These are phyloP conservation scores for Naganishia onofrii DNA, from an alignment of 768 basidiomycete genomes.

Conservation along the genomic window DNA sequence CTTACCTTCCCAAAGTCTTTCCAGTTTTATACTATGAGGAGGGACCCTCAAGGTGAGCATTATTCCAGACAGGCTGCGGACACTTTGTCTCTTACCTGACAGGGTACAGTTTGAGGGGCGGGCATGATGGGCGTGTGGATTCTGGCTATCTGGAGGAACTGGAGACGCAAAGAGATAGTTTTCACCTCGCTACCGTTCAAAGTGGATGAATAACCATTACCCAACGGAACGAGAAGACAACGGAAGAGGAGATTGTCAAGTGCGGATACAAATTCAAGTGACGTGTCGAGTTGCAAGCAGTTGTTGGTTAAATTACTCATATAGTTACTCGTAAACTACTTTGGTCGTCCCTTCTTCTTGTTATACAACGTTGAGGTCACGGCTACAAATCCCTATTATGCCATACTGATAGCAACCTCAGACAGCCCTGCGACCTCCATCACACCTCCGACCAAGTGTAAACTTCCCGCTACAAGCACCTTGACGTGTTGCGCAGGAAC, in stretches of 20 bases:
- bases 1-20: slow-evolving; percentile 51
- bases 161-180: too few relatives aligned
- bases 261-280: not conserved
- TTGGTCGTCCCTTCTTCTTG: too few relatives aligned
- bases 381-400: slow-evolving; percentile 27
- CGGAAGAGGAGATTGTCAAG: not conserved
- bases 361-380: not conserved
- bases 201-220: too few relatives aligned
- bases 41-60: not conserved
- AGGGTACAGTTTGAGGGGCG: slow-evolving; percentile 48
- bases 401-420: slow-evolving; percentile 52
- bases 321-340: too few relatives aligned
- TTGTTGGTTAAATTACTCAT: too few relatives aligned
- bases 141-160: not conserved
- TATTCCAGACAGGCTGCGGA: not conserved
- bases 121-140: slow-evolving; percentile 19
- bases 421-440: slow-evolving; percentile 84
- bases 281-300: too few relatives aligned
- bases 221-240: too few relatives aligned
- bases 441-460: slow-evolving; percentile 89
- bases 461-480: slow-evolving; percentile 84
- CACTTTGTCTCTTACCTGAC: slow-evolving; percentile 41
- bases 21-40: slow-evolving; percentile 48
- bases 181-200: too few relatives aligned
- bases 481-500: slow-evolving; percentile 50